Evolutionary conservation across 352 stramenopile species (phyloP).

Genomic region (Plasmopara muralis): DNA sequence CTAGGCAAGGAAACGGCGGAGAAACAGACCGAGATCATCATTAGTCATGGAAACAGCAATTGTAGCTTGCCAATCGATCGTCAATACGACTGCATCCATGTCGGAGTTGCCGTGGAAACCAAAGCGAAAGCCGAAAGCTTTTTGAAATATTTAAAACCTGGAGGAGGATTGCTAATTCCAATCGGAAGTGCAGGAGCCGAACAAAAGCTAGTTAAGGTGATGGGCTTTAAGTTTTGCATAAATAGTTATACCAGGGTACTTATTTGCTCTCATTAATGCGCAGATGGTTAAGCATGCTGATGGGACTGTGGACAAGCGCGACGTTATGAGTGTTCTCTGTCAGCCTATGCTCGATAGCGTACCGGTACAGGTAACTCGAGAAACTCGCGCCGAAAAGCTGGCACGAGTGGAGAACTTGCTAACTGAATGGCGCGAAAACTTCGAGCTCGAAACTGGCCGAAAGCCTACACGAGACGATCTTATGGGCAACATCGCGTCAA

Average conservation of each 20-base stretch:
- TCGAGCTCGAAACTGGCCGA: constrained; percentile 40
- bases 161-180: constrained; percentile 61
- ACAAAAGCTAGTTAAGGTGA: constrained; percentile 80
- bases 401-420: constrained; percentile 51
- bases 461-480: constrained; percentile 68
- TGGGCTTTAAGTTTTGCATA: not conserved
- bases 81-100: constrained; percentile 71
- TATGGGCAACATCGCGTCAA: constrained; percentile 42
- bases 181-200: constrained; percentile 49
- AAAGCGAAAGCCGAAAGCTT: constrained; percentile 69
- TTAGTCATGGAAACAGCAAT: constrained; percentile 41
- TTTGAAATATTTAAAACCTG: constrained; percentile 58
- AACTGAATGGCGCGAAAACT: constrained; percentile 56
- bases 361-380: constrained; percentile 35
- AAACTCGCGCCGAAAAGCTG: constrained; percentile 58
- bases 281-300: constrained; percentile 65
- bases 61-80: constrained; percentile 22
- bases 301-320: constrained; percentile 50
- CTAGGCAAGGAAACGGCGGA: constrained; percentile 33
- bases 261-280: not conserved
- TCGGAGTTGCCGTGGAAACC: constrained; percentile 71
- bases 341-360: constrained; percentile 67
- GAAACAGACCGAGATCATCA: constrained; percentile 34
- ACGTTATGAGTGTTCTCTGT: constrained; percentile 82
- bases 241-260: not conserved